These are phyloP conservation scores for Breynia disticha DNA, from an alignment of 441 rosid genomes.

Conservation along the genomic window DNA sequence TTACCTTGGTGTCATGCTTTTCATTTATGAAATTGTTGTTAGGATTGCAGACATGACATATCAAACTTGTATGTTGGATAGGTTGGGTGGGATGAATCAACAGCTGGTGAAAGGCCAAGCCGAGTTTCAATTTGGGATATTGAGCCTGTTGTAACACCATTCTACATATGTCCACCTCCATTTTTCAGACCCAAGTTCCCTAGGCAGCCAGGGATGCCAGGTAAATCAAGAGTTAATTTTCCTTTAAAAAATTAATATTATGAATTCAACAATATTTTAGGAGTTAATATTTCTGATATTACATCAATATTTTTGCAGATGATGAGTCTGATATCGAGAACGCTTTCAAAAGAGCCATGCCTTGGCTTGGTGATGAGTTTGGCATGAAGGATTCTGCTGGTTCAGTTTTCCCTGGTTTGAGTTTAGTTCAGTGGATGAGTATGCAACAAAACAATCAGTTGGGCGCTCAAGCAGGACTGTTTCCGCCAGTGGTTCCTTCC, in stretches of 20 bases:
- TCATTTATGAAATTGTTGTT: neutral
- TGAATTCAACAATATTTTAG: too few species aligned
- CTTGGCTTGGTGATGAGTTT: conserved; percentile 85
- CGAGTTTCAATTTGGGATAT: conserved; percentile 88
- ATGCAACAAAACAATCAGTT: conserved; percentile 86
- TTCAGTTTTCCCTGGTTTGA: conserved; percentile 78
- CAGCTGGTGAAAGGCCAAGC: conserved; percentile 82
- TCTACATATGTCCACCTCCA: conserved; percentile 93
- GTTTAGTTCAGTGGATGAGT: conserved; percentile 97
- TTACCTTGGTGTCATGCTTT: conserved; percentile 1
- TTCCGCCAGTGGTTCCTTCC: conserved; percentile 59
- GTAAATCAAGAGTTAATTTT: conserved; percentile 20
- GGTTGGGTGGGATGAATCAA: conserved; percentile 98
- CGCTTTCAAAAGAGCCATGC: conserved; percentile 88
- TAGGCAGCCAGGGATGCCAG: conserved; percentile 79
- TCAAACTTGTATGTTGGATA: conserved; percentile 14
- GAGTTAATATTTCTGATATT: too few species aligned
- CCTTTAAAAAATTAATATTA: too few species aligned
- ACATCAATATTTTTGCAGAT: conserved; percentile 35
- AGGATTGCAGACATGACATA: neutral
- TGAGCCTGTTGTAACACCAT: conserved; percentile 86
- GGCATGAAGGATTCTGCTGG: conserved; percentile 69
- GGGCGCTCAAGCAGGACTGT: conserved; percentile 62
- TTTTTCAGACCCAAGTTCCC: conserved; percentile 88
- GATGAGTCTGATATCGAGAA: conserved; percentile 77